Base-by-base conservation (phyloP, 2,329 filamentous ascomycete genomes). In the Magnaporthiopsis incrustans region DNA sequence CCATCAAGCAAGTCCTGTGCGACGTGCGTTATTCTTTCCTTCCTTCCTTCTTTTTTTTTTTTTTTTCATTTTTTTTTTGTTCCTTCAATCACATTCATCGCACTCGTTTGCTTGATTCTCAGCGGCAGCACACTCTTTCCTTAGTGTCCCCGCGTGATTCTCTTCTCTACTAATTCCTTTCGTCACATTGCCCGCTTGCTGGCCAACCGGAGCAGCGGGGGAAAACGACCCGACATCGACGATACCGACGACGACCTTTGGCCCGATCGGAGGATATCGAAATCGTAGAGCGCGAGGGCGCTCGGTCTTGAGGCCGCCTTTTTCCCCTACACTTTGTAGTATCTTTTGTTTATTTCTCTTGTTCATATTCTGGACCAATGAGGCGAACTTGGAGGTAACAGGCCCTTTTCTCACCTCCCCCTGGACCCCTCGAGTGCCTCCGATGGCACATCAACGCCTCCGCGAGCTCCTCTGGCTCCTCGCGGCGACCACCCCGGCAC, bases 361-460 rank as follows among this genome's bases (percentile, higher is more conserved):
- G 14, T 60, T 15, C 27, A 27, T 58, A 26, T 58, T 27, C 57
- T 11, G n/a, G 35, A 15, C 59, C 63, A 60, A 69, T 69, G 67
- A 65, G n/a, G 66, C 65, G 61, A 64, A 64, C 60, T 59, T 63
- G 62, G 64, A 65, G 64, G 63, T 68, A 67, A 62, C 65, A 26
- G 18, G 27, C 44, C 26, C 53, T 27, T 33, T 30, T 61, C 11
- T 33, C 8, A 66, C 57, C 50, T 25, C 33, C 59, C 63, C 65
- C 27, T 30, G 32, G 66, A 59, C 57, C 57, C 27, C 57, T 56
- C 44, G 27, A 56, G 53, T 68, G 72, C 70, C 66, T 67, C 69
- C 66, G 66, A 73, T 73, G 71, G 72, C 72, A 72, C 61, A 67
- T 57, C 64, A 67, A 60, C 67, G 65, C 53, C 59, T 68, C 53